A percentile compares a stretch with the other conserved stretches of the same genome.
These are phyloP conservation scores for Beauveria sp. DNA, from an alignment of 2,329 filamentous ascomycete genomes.

Conservation along the genomic window DNA sequence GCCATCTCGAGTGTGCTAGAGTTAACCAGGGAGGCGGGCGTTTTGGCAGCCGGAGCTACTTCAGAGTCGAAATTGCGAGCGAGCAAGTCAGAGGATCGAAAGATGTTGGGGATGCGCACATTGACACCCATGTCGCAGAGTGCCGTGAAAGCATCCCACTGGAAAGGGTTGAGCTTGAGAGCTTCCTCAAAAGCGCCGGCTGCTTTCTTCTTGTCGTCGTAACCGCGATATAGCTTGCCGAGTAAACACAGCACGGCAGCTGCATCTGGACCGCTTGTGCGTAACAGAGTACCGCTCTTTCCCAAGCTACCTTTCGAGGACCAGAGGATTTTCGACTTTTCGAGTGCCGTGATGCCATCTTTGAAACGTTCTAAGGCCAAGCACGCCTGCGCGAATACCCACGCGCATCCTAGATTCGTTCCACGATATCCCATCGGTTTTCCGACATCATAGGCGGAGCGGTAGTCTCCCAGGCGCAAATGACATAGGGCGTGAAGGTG, in stretches of 20 bases:
- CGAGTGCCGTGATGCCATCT: conserved; percentile 76
- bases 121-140: conserved; percentile 82
- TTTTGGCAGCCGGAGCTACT: conserved; percentile 29
- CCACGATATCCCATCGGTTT: conserved; percentile 64
- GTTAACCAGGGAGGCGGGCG: conserved; percentile 19
- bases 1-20: conserved; percentile 31
- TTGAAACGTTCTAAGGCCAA: conserved; percentile 69
- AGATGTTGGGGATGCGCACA: conserved; percentile 78
- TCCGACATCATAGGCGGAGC: conserved; percentile 78
- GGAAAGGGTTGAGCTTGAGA: conserved; percentile 84
- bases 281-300: conserved; percentile 69
- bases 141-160: conserved; percentile 93
- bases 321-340: conserved; percentile 76
- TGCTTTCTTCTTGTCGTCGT: conserved; percentile 77
- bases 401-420: conserved; percentile 76
- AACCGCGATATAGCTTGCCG: conserved; percentile 77
- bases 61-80: conserved; percentile 38
- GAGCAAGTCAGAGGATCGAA: conserved; percentile 58
- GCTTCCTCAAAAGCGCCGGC: conserved; percentile 82
- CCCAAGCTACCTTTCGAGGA: conserved; percentile 67
- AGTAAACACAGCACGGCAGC: conserved; percentile 76
- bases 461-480: conserved; percentile 71
- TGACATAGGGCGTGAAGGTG: conserved; percentile 83
- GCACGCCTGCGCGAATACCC: conserved; percentile 86
- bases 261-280: conserved; percentile 65